Evolutionary conservation across 306 rosid species (phyloP).

Genomic region (Rosa rugosa): DNA sequence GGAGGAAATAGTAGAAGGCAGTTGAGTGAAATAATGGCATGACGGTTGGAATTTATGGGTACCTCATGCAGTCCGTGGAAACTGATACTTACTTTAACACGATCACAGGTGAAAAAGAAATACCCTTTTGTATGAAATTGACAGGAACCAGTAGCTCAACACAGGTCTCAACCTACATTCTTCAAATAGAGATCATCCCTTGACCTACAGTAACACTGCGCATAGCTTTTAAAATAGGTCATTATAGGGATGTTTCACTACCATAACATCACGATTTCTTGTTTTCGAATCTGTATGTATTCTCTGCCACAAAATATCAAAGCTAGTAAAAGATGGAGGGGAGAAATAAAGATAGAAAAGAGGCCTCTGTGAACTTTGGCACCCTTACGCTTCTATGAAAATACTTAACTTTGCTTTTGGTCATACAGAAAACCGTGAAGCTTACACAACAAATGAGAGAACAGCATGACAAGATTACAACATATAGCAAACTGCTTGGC

Average conservation of each 20-base stretch:
- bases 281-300: neutral
- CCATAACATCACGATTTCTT: neutral
- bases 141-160: neutral
- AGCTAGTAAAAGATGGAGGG: neutral
- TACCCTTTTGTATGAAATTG: slow-evolving; percentile 8
- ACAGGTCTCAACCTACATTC: slow-evolving; percentile 7
- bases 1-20: slow-evolving; percentile 20
- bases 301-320: neutral
- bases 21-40: slow-evolving; percentile 43
- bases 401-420: slow-evolving; percentile 10
- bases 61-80: slow-evolving; percentile 54
- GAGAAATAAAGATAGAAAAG: neutral
- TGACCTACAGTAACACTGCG: neutral
- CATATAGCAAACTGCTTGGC: slow-evolving; percentile 35
- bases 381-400: slow-evolving; percentile 4
- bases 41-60: slow-evolving; percentile 43
- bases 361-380: slow-evolving; percentile 1
- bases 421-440: slow-evolving; percentile 39
- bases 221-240: neutral
- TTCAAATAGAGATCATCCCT: neutral
- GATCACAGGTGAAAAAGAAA: slow-evolving; percentile 47
- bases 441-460: slow-evolving; percentile 37
- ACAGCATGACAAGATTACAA: slow-evolving; percentile 32
- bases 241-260: neutral
- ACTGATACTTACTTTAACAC: slow-evolving; percentile 36